Evolutionary conservation across 2,329 filamentous ascomycete genomes (phyloP).

Genomic region (Sporothrix luriei): DNA sequence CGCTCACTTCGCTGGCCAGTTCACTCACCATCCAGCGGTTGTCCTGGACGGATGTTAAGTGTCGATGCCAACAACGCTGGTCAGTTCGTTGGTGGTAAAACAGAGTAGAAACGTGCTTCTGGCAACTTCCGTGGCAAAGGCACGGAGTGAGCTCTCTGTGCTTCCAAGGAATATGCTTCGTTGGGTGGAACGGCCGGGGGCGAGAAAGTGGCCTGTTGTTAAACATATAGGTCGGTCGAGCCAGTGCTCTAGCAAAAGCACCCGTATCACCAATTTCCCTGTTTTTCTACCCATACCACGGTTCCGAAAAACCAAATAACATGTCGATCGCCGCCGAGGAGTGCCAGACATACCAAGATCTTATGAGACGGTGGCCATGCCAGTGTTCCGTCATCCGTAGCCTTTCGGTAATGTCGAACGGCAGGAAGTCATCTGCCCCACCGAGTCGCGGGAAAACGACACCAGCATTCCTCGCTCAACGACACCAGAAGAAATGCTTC

Average conservation of each 20-base stretch:
- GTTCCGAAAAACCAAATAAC: background rate
- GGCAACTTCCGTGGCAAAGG: background rate
- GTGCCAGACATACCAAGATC: background rate
- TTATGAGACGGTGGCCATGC: background rate
- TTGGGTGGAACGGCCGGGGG: background rate
- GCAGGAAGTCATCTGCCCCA: background rate
- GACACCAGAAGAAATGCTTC: background rate
- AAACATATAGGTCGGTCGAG: background rate
- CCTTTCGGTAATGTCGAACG: too few relatives aligned
- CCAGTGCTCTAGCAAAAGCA: background rate
- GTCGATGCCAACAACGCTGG: constrained; percentile 1
- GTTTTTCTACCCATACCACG: background rate
- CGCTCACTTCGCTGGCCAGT: too few relatives aligned
- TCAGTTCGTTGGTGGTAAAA: background rate
- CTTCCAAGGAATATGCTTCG: background rate
- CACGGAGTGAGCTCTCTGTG: background rate
- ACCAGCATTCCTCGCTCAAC: background rate
- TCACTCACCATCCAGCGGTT: background rate
- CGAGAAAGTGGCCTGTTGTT: background rate
- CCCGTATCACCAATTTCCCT: background rate
- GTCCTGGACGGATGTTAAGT: background rate
- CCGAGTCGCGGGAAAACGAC: background rate
- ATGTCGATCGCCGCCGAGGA: background rate
- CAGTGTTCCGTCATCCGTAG: background rate
- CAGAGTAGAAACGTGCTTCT: background rate